Conservation (phyloP, 208 protist genomes). For the Trypanosoma melophagium region DNA sequence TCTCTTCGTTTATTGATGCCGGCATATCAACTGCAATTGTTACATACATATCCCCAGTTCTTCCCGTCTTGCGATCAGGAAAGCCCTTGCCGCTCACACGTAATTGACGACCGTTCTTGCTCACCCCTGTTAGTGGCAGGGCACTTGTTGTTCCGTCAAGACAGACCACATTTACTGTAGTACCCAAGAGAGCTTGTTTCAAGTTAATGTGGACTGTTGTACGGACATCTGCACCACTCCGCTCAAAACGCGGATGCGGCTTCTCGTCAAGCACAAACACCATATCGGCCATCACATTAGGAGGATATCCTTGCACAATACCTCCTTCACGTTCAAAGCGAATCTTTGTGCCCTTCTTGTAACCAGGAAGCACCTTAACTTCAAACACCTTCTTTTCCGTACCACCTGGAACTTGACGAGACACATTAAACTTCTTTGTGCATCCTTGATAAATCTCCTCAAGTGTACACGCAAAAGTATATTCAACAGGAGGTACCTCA, state of each 20-base stretch:
- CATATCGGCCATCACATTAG: slow-evolving; percentile 93
- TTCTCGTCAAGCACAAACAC: slow-evolving; percentile 96
- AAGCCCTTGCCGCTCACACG: slow-evolving; percentile 71
- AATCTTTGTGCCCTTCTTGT: slow-evolving; percentile 97
- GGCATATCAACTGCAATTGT: slow-evolving; percentile 80
- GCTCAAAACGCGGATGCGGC: slow-evolving; percentile 88
- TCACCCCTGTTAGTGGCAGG: slow-evolving; percentile 72
- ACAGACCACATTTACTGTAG: slow-evolving; percentile 58
- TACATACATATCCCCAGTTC: slow-evolving; percentile 78
- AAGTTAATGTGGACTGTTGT: slow-evolving; percentile 81
- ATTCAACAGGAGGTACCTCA: slow-evolving; percentile 66
- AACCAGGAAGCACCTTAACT: slow-evolving; percentile 94
- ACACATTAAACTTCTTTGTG: slow-evolving; percentile 81
- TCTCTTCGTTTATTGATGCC: slow-evolving; percentile 64
- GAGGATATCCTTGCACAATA: slow-evolving; percentile 79
- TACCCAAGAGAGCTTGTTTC: slow-evolving; percentile 82
- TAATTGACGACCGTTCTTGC: slow-evolving; percentile 72
- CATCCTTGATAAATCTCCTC: slow-evolving; percentile 84
- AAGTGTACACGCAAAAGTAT: slow-evolving; percentile 44
- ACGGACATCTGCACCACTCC: slow-evolving; percentile 84
- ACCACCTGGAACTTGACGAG: slow-evolving; percentile 51
- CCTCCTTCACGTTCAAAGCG: slow-evolving; percentile 90
- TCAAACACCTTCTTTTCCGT: slow-evolving; percentile 88
- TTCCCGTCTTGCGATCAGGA: slow-evolving; percentile 68
- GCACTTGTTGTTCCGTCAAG: slow-evolving; percentile 58